These are phyloP conservation scores for Trypanosoma platydactyli DNA, from an alignment of 208 protist species.

Conservation along the genomic window DNA sequence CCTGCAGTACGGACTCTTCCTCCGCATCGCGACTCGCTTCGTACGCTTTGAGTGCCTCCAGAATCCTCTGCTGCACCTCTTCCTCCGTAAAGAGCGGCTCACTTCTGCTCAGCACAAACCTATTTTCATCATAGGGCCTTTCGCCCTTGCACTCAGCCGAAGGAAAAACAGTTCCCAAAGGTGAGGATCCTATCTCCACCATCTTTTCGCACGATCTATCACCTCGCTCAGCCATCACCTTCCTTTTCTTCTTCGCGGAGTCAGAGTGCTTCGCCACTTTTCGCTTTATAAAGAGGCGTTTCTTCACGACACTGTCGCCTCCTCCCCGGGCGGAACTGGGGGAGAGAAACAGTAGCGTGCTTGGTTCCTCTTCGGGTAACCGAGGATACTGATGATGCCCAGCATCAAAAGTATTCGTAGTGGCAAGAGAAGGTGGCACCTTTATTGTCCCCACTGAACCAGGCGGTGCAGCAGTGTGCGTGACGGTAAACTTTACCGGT, in stretches of 20 bases:
- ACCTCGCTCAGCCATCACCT: not conserved
- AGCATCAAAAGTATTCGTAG: not conserved
- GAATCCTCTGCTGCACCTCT: slow-evolving; percentile 37
- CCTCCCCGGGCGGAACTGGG: slow-evolving; percentile 20
- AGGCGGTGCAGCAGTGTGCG: slow-evolving; percentile 34
- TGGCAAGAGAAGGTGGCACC: not conserved
- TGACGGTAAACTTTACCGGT: slow-evolving; percentile 44
- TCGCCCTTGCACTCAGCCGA: not conserved
- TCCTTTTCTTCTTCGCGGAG: slow-evolving; percentile 7
- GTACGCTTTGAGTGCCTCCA: slow-evolving; percentile 47
- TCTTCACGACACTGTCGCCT: slow-evolving; percentile 21
- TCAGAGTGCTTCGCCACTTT: slow-evolving; percentile 20
- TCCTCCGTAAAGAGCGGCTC: slow-evolving; percentile 41
- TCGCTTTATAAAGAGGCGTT: slow-evolving; percentile 27
- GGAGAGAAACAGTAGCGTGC: slow-evolving; percentile 64
- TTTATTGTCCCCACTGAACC: not conserved
- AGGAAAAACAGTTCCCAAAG: not conserved
- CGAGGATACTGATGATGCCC: not conserved
- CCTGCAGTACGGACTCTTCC: slow-evolving; percentile 63
- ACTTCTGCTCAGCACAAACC: not conserved
- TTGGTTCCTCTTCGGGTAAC: slow-evolving; percentile 40
- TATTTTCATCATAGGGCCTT: not conserved
- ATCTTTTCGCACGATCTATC: not conserved
- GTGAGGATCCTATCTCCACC: not conserved
- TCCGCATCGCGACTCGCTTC: slow-evolving; percentile 65